Conservation (phyloP, 2,329 filamentous ascomycete species). For the Talaromyces marneffei region DNA sequence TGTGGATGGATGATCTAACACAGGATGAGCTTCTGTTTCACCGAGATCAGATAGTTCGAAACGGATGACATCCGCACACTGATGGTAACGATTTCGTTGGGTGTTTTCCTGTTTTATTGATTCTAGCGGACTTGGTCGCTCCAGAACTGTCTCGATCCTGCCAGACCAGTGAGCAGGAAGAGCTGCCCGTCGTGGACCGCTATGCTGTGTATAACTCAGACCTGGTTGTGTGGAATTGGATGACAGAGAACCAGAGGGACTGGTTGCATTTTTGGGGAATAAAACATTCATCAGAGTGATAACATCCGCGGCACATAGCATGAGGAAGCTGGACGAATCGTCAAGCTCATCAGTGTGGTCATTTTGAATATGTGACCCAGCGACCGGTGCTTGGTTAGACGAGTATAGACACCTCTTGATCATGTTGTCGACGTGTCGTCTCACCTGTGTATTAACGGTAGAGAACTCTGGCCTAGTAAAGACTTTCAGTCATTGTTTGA, state of each 20-base stretch:
- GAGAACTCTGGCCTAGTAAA: constrained; percentile 33
- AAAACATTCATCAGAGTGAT: constrained; percentile 75
- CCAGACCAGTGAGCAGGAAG: constrained; percentile 30
- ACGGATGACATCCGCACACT: constrained; percentile 36
- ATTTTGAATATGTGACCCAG: constrained; percentile 39
- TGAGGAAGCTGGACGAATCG: constrained; percentile 58
- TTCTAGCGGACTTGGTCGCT: constrained; percentile 22
- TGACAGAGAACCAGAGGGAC: constrained; percentile 24
- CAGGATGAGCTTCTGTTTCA: constrained; percentile 45
- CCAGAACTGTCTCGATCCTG: constrained; percentile 23
- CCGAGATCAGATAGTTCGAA: constrained; percentile 37
- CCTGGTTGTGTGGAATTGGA: constrained; percentile 21
- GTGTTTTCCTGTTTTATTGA: constrained; percentile 18
- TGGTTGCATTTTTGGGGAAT: constrained; percentile 52
- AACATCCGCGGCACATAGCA: constrained; percentile 73
- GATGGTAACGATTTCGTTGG: constrained; percentile 24
- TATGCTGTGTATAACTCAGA: constrained; percentile 19
- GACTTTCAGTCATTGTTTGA: constrained; percentile 49
- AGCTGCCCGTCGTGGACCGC: constrained; percentile 6
- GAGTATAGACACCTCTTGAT: constrained; percentile 25
- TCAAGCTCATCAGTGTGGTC: constrained; percentile 13
- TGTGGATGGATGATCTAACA: constrained; percentile 67
- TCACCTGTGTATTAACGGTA: constrained; percentile 29
- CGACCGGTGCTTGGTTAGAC: constrained; percentile 8
- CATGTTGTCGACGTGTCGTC: constrained; percentile 35